These are phyloP conservation scores for Coprinopsis strossmayeri DNA, from an alignment of 768 basidiomycete species.

Conservation along the genomic window DNA sequence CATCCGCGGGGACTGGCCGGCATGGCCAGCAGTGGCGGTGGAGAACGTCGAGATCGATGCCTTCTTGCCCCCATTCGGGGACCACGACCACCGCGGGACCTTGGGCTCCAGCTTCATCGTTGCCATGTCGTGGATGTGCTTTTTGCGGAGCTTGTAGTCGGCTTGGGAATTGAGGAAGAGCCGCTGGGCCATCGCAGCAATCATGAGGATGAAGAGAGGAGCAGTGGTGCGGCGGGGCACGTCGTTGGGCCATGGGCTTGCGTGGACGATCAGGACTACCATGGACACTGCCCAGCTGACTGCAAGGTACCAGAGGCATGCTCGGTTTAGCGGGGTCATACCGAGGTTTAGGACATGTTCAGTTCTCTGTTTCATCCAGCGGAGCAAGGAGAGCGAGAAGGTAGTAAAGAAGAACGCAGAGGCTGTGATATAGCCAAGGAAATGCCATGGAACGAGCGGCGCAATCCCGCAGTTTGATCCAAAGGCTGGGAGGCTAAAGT, in stretches of 20 bases:
- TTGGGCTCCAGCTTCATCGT: neutral
- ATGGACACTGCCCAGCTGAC: neutral
- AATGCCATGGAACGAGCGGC: conserved; percentile 2
- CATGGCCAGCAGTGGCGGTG: too few species aligned
- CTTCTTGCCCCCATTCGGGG: neutral
- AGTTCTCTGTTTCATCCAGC: neutral
- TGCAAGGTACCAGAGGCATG: conserved; percentile 9
- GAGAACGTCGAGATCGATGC: neutral
- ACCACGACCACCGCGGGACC: conserved; percentile 1
- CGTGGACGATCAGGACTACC: conserved; percentile 2
- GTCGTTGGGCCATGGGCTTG: neutral
- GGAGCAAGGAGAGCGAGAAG: conserved; percentile 4
- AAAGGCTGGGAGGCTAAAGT: neutral
- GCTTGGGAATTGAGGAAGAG: conserved; percentile 9
- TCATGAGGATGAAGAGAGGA: conserved; percentile 6
- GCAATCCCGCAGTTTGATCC: conserved; percentile 5
- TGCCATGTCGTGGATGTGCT: conserved; percentile 2
- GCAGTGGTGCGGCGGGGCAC: neutral
- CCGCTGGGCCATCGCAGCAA: conserved; percentile 7
- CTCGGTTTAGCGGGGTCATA: conserved; percentile 6
- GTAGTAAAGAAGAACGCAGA: conserved; percentile 2
- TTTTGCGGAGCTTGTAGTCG: conserved; percentile 1
- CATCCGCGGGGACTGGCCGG: too few species aligned
- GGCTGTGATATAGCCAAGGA: conserved; percentile 5
- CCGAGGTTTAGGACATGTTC: conserved; percentile 8